Evolutionary conservation across 306 rosid genomes (phyloP), one percentile per base, ranked within the genome.

Genomic region (Trifolium repens): DNA sequence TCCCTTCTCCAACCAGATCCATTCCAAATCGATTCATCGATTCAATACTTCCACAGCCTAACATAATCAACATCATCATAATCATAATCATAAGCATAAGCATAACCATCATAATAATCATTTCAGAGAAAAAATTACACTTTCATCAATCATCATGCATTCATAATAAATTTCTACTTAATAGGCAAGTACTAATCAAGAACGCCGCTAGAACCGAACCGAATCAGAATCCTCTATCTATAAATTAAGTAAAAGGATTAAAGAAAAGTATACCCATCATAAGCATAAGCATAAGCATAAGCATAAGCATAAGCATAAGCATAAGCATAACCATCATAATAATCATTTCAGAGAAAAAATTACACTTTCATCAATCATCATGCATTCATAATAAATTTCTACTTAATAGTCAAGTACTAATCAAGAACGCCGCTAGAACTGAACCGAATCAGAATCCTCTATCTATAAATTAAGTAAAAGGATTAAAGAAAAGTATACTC

Each of bases 1-100:
- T 58, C 8, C 65, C 78, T 42, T 87, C 94, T 62, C 80, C 89
- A 50, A 81, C 83, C 78, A 86, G 78, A 85, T 84, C 97, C 84
- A 90, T 88, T 78, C 82, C 84, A 50, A 72, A 68, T 40, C 80
- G 75, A 74, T n/a, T n/a, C n/a, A n/a, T n/a, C n/a, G n/a, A n/a
- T 81, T 84, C 67, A 62, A 44, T n/a, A 37, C 81, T 65, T 76
- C 79, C 71, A 81, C 78, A 22, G 86, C 79, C 88, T 87, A 61
- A 9, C 68, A 76, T 43, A 72, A 72, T 47, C 44, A 58, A 39
- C 59, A 75, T 4, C 16, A 54, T 50, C 34, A 54, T 22, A 4
- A 22, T 0, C n/a, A 3, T 2, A 1, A n/a, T 15, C 4, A 50
- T 7, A 1, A 50, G 5, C 10, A 6, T 50, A 50, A 6, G 7